phyloP scores from a whole-genome alignment of 805 yeast genomes.

The Candida easanensis region DNA sequence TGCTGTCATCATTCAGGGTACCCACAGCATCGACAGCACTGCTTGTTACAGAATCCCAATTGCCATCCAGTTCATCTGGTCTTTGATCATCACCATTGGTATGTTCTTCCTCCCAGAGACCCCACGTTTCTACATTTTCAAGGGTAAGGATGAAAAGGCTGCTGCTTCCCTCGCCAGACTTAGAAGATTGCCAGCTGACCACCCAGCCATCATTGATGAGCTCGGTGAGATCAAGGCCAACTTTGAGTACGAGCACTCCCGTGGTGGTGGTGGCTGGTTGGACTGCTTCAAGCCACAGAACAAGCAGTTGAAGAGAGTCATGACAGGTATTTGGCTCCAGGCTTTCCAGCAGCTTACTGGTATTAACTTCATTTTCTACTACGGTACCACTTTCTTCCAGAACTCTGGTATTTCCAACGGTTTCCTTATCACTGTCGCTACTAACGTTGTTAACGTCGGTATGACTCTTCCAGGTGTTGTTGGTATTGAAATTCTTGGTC shows the following conservation, averaged over 20 bases:
- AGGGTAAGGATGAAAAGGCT: background rate
- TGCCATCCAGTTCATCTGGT: constrained; percentile 68
- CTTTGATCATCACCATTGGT: constrained; percentile 56
- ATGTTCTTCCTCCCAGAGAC: constrained; percentile 68
- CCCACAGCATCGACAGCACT: constrained; percentile 46
- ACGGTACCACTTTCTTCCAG: background rate
- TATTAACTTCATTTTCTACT: constrained; percentile 1
- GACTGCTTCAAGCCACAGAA: background rate
- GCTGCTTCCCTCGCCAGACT: background rate
- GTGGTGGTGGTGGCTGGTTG: background rate
- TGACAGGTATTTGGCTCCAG: background rate
- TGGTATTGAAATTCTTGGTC: background rate
- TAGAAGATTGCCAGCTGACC: background rate
- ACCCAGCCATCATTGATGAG: background rate
- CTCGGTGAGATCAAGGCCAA: background rate
- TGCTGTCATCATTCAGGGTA: constrained; percentile 66
- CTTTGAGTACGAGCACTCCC: background rate
- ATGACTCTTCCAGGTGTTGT: background rate
- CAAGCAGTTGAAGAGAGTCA: background rate
- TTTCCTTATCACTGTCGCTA: background rate
- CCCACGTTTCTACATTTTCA: constrained; percentile 61
- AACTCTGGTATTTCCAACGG: background rate
- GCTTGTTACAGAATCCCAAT: constrained; percentile 72
- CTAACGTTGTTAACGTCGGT: background rate
- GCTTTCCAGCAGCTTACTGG: background rate